Evolutionary conservation across 2,329 filamentous ascomycete species (phyloP).

Genomic region (Hypocreales sp.): DNA sequence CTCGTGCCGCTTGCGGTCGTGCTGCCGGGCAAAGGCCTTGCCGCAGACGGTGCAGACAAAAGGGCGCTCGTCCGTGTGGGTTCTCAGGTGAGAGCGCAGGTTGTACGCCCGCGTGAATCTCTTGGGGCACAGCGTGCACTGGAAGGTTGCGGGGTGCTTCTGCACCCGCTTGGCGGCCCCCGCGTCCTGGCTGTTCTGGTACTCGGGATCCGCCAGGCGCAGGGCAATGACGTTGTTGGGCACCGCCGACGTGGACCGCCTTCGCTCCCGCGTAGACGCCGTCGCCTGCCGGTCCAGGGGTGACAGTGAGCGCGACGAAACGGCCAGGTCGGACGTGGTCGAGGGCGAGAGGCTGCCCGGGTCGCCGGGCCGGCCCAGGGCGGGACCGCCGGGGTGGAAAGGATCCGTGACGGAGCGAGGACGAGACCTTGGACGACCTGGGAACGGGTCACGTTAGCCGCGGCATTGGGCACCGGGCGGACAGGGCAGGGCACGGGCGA

Average conservation of each 20-base stretch:
- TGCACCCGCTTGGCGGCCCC: constrained; percentile 69
- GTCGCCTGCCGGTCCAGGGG: constrained; percentile 37
- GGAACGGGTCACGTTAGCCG: not conserved
- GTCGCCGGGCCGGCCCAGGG: constrained; percentile 22
- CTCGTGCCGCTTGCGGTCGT: constrained; percentile 94
- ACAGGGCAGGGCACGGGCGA: not conserved
- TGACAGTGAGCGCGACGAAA: constrained; percentile 40
- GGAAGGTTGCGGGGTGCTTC: constrained; percentile 95
- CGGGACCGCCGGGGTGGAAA: constrained; percentile 31
- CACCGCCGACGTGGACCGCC: constrained; percentile 49
- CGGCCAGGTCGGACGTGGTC: constrained; percentile 28
- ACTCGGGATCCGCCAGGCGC: constrained; percentile 75
- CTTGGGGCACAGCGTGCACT: constrained; percentile 86
- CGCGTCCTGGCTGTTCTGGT: constrained; percentile 48
- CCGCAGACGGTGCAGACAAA: constrained; percentile 96
- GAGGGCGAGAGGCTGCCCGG: constrained; percentile 34
- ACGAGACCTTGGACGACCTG: constrained; percentile 32
- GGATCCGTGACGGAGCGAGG: constrained; percentile 45
- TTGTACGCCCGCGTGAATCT: constrained; percentile 96
- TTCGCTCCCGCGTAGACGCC: constrained; percentile 19
- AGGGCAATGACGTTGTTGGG: constrained; percentile 62
- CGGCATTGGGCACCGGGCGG: not conserved
- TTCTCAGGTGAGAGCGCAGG: constrained; percentile 82
- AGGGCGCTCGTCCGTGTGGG: constrained; percentile 90
- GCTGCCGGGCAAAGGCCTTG: constrained; percentile 93